Conservation (phyloP, 169 alveolate species). For the Eimeria zaria region DNA sequence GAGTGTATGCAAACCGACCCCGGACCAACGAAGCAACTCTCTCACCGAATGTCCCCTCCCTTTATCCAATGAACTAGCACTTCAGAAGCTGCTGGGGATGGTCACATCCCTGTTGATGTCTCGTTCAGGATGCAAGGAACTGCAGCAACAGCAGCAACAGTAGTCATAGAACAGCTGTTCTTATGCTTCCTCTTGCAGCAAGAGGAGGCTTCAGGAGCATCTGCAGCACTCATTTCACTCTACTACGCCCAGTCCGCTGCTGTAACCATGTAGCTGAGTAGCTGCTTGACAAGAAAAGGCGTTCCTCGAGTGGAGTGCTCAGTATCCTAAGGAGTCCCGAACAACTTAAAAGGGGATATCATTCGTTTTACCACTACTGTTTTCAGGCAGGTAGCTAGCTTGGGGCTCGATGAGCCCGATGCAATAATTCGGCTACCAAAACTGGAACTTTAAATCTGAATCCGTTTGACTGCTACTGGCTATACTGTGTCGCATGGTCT, state of each 20-base stretch:
- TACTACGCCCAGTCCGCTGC: background rate
- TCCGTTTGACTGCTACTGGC: background rate
- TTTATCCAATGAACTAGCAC: background rate
- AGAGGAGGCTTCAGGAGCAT: background rate
- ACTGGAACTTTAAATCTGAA: background rate
- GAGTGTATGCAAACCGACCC: background rate
- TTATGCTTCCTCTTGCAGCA: background rate
- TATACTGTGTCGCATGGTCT: background rate
- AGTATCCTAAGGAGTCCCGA: background rate
- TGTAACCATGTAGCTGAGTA: background rate
- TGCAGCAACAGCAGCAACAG: background rate
- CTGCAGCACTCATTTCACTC: background rate
- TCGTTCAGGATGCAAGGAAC: constrained; percentile 28
- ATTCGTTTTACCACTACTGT: constrained; percentile 21
- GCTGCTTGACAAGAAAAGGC: background rate
- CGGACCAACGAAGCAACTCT: background rate
- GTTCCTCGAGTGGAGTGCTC: background rate
- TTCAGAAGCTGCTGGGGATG: constrained; percentile 33
- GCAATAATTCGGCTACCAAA: background rate
- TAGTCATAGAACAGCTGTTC: background rate
- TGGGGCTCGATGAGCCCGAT: background rate
- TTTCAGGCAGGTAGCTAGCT: background rate
- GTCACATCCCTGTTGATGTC: constrained; percentile 20
- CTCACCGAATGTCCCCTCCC: background rate
- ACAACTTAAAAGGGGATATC: background rate